Percentiles rank a stretch among this genome's conserved stretches.
phyloP scores from a whole-genome alignment of 768 basidiomycete genomes.

The Lactarius pseudohatsudake region DNA sequence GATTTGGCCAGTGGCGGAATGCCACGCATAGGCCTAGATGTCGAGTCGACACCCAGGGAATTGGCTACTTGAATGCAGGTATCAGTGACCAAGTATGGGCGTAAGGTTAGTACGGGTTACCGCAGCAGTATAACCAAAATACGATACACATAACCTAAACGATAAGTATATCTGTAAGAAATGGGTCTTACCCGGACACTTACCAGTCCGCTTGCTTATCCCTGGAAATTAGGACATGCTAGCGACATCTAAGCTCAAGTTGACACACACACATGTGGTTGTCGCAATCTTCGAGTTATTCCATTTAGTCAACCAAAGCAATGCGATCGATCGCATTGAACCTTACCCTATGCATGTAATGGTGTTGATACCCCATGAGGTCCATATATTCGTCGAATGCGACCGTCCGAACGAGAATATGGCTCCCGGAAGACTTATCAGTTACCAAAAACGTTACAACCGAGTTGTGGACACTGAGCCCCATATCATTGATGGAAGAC shows the following conservation, averaged over 20 bases:
- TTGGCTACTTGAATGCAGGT: background rate
- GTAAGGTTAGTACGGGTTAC: background rate
- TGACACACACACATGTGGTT: background rate
- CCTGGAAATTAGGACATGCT: background rate
- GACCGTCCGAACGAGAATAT: background rate
- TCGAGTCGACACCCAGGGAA: conserved; percentile 1
- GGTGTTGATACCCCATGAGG: background rate
- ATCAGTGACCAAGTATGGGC: background rate
- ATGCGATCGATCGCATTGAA: background rate
- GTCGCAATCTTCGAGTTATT: background rate
- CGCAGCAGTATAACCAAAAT: background rate
- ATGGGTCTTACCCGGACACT: background rate
- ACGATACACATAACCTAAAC: background rate
- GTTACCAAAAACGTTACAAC: background rate
- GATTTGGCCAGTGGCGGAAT: background rate
- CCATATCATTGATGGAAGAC: conserved; percentile 4
- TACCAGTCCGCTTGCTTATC: background rate
- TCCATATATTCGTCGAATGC: background rate
- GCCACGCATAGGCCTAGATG: too few species aligned
- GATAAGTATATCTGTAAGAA: background rate
- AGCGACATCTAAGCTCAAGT: background rate
- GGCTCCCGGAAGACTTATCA: background rate
- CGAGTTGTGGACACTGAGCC: background rate
- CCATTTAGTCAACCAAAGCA: background rate
- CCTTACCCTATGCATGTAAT: background rate